Conservation (phyloP, 148 eudicot species). For the Spergularia marina region DNA sequence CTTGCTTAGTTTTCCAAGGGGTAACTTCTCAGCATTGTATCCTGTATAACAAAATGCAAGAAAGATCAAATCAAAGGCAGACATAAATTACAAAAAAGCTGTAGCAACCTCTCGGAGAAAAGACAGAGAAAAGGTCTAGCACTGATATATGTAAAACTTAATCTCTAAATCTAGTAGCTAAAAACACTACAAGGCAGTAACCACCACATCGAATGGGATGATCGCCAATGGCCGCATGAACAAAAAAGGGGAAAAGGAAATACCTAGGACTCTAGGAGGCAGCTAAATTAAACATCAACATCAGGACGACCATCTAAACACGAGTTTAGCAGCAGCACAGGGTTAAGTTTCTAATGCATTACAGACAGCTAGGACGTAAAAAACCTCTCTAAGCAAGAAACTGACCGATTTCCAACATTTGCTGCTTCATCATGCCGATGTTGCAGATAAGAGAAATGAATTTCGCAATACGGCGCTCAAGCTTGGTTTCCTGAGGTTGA, state of each 20-base stretch:
- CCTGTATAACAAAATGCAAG: slow-evolving; percentile 39
- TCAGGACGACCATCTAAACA: neutral
- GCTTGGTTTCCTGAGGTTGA: slow-evolving; percentile 71
- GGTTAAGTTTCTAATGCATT: neutral
- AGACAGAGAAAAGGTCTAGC: neutral
- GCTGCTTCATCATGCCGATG: slow-evolving; percentile 95
- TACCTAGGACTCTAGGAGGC: neutral
- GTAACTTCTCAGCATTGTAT: slow-evolving; percentile 95
- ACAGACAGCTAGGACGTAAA: neutral
- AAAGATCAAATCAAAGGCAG: neutral
- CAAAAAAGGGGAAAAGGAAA: neutral
- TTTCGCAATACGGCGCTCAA: slow-evolving; percentile 70
- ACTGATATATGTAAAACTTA: neutral
- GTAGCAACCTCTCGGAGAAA: neutral
- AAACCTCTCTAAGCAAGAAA: slow-evolving; percentile 9
- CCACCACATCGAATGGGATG: neutral
- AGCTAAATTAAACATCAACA: neutral
- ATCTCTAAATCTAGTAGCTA: neutral
- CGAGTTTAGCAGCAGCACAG: neutral
- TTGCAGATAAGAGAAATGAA: slow-evolving; percentile 93
- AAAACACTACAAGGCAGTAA: neutral
- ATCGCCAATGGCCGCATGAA: neutral
- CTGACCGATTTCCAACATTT: slow-evolving; percentile 96
- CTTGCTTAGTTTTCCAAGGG: slow-evolving; percentile 93
- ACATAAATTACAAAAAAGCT: neutral